These are phyloP conservation scores for Vaucheria bursata DNA, from an alignment of 352 stramenopile genomes.

Conservation along the genomic window DNA sequence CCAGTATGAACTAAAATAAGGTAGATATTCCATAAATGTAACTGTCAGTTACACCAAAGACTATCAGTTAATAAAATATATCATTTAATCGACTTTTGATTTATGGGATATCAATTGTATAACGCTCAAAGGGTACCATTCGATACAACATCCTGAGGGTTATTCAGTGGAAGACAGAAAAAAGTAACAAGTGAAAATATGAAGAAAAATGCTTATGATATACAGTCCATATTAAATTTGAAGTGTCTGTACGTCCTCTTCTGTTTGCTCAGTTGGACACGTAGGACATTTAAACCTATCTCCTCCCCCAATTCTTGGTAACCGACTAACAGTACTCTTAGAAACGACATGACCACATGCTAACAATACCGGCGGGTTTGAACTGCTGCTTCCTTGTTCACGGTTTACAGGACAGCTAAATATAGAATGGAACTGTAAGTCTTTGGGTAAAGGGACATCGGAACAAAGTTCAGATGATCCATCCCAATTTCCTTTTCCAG, in stretches of 20 bases:
- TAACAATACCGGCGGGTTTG: constrained; percentile 68
- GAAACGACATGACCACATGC: constrained; percentile 74
- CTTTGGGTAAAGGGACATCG: constrained; percentile 56
- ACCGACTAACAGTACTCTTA: constrained; percentile 64
- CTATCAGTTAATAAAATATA: no score
- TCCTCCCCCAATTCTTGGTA: constrained; percentile 47
- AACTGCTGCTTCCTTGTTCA: constrained; percentile 65
- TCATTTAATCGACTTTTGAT: no score
- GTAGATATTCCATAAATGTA: no score
- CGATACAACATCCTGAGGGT: no score
- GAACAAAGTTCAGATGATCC: constrained; percentile 67
- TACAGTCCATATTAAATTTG: no score
- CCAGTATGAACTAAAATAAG: no score
- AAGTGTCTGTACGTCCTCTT: neutral
- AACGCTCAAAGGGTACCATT: no score
- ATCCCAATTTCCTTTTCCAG: constrained; percentile 63
- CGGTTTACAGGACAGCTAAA: constrained; percentile 73
- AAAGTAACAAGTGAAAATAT: no score
- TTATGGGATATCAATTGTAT: no score
- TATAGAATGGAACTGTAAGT: constrained; percentile 66
- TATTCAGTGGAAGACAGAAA: no score
- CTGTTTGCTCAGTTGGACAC: constrained; percentile 59
- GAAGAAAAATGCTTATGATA: no score
- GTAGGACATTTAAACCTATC: constrained; percentile 74
- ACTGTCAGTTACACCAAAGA: no score